Percentiles rank a stretch among this genome's conserved stretches.
phyloP scores from a whole-genome alignment of 306 rosid genomes.

The Pterocarpus santalinus region DNA sequence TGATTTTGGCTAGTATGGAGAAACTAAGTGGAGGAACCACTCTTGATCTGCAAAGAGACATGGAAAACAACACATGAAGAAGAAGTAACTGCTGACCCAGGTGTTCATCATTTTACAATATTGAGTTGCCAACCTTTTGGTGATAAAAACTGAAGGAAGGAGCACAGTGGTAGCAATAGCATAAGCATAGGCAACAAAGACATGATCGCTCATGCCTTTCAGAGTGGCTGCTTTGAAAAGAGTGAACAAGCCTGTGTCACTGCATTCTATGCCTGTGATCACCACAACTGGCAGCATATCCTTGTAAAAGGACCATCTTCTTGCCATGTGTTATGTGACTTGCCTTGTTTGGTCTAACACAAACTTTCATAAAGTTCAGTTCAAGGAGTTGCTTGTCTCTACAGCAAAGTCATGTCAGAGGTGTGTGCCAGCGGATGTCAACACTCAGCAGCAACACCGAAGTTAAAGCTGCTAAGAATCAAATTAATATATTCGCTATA shows the following conservation, averaged over 20 bases:
- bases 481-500: no score
- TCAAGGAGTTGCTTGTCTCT: background rate
- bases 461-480: background rate
- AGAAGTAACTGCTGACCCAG: background rate
- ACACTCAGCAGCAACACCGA: background rate
- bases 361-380: background rate
- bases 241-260: constrained; percentile 72
- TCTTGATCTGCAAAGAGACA: constrained; percentile 65
- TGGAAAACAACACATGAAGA: constrained; percentile 29
- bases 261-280: constrained; percentile 66
- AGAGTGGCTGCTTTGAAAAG: constrained; percentile 89
- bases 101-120: background rate
- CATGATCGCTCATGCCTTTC: constrained; percentile 80
- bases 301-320: constrained; percentile 49
- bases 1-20: constrained; percentile 68
- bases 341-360: background rate
- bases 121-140: constrained; percentile 50
- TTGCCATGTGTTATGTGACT: constrained; percentile 36
- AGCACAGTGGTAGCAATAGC: constrained; percentile 71
- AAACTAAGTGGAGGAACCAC: constrained; percentile 75
- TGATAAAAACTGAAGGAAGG: constrained; percentile 69
- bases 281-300: constrained; percentile 70
- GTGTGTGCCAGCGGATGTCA: background rate
- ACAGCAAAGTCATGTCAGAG: background rate
- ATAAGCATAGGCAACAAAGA: constrained; percentile 85